A percentile compares a stretch with the other conserved stretches of the same genome.
These are phyloP conservation scores for Trypanosoma boissoni DNA, from an alignment of 208 protist species.

Conservation along the genomic window DNA sequence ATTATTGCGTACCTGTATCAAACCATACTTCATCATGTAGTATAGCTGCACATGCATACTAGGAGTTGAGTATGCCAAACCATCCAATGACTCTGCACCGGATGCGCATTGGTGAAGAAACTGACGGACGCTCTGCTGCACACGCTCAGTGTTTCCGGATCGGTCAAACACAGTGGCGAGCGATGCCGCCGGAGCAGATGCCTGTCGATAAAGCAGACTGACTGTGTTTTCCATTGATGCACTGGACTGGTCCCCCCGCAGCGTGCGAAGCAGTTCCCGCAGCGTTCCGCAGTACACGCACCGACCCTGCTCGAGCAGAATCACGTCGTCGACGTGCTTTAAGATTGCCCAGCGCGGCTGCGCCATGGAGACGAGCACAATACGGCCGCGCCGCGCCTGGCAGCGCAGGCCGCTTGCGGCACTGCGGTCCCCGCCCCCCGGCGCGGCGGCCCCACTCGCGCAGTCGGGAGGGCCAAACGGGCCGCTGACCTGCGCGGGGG, in stretches of 20 bases:
- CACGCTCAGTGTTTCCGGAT: constrained; percentile 25
- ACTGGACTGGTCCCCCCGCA: constrained; percentile 19
- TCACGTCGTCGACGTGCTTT: constrained; percentile 60
- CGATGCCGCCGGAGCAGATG: constrained; percentile 2
- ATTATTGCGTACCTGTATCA: constrained; percentile 48
- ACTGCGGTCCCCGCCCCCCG: not conserved
- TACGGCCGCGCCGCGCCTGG: not conserved
- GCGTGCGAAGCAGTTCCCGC: constrained; percentile 30
- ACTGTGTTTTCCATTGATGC: constrained; percentile 10
- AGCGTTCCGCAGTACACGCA: constrained; percentile 44
- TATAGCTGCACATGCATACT: constrained; percentile 32
- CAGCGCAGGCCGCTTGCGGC: not conserved
- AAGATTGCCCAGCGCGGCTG: constrained; percentile 66
- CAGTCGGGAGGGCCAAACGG: not conserved
- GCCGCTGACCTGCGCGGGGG: not conserved
- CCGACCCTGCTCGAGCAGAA: constrained; percentile 38
- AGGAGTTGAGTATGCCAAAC: constrained; percentile 27
- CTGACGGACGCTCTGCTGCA: constrained; percentile 20
- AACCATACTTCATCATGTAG: constrained; percentile 46
- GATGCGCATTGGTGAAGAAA: constrained; percentile 52
- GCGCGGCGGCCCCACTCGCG: not conserved
- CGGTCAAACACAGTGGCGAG: constrained; percentile 5
- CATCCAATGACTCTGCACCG: constrained; percentile 29
- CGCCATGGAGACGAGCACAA: constrained; percentile 36
- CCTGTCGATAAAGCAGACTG: constrained; percentile 16